phyloP scores from a whole-genome alignment of 1,284 basidiomycete species.

The Xerocomus cyaneibrunnescens region DNA sequence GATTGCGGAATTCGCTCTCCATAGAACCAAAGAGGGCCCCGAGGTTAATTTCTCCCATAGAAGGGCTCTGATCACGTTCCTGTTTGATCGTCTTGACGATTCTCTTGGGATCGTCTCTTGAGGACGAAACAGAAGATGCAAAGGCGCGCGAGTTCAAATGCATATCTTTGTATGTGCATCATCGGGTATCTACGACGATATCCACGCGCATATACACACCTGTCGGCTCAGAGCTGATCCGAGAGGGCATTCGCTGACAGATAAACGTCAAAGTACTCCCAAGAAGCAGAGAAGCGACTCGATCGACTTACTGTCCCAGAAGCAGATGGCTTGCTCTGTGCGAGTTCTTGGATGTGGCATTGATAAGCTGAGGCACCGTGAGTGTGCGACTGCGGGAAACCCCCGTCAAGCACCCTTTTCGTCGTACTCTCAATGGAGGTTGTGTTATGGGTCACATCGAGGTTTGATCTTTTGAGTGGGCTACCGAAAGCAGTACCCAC shows the following conservation, averaged over 20 bases:
- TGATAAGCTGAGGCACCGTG: conserved; percentile 8
- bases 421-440: conserved; percentile 7
- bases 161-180: conserved; percentile 19
- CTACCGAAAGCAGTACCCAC: neutral
- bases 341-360: neutral
- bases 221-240: conserved; percentile 7
- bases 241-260: conserved; percentile 14
- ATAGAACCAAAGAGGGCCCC: conserved; percentile 1
- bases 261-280: neutral
- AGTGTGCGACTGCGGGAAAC: conserved; percentile 10
- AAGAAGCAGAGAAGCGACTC: neutral
- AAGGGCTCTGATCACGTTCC: conserved; percentile 5
- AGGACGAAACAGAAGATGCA: neutral
- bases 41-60: neutral
- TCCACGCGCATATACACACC: conserved; percentile 30
- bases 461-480: conserved; percentile 8
- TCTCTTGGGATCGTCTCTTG: conserved; percentile 9
- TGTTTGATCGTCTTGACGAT: conserved; percentile 6
- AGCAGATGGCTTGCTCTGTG: conserved; percentile 4
- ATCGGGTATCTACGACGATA: neutral
- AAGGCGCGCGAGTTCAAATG: conserved; percentile 3
- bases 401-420: conserved; percentile 8
- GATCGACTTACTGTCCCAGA: conserved; percentile 10
- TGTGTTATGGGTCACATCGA: conserved; percentile 8
- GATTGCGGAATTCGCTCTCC: neutral